Conservation (phyloP, 805 yeast genomes). For the Metschnikowia henanensis region DNA sequence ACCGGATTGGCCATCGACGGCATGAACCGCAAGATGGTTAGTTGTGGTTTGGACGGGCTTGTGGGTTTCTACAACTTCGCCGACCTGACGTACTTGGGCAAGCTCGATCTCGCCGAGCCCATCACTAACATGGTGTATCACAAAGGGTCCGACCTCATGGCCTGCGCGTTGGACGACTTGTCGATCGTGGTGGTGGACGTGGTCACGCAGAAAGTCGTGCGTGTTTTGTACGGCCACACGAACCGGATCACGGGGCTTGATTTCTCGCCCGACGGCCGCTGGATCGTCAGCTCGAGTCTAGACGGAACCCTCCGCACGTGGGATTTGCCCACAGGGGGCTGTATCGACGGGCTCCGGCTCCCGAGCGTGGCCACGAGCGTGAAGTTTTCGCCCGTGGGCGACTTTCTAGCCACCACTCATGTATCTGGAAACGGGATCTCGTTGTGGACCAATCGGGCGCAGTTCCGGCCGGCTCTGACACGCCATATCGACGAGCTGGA, state of each 20-base stretch:
- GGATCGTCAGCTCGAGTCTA: slow-evolving; percentile 81
- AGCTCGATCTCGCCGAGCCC: slow-evolving; percentile 70
- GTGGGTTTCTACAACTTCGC: slow-evolving; percentile 87
- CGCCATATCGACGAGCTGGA: slow-evolving; percentile 76
- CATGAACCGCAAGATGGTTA: slow-evolving; percentile 84
- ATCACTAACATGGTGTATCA: slow-evolving; percentile 78
- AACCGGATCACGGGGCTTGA: slow-evolving; percentile 86
- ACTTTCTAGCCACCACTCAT: slow-evolving; percentile 88
- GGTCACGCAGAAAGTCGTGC: slow-evolving; percentile 75
- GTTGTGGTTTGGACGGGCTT: slow-evolving; percentile 85
- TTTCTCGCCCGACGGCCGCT: slow-evolving; percentile 93
- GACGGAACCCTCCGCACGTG: slow-evolving; percentile 92
- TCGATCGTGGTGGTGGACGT: slow-evolving; percentile 82
- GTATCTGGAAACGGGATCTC: slow-evolving; percentile 87
- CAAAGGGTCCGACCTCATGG: slow-evolving; percentile 78
- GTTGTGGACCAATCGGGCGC: slow-evolving; percentile 90
- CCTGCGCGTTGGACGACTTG: slow-evolving; percentile 83
- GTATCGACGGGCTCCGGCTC: slow-evolving; percentile 86
- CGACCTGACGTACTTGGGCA: slow-evolving; percentile 64
- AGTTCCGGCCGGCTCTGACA: slow-evolving; percentile 73
- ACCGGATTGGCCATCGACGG: slow-evolving; percentile 90
- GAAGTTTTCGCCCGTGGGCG: slow-evolving; percentile 84
- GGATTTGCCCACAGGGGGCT: slow-evolving; percentile 97
- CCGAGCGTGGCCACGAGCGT: slow-evolving; percentile 79
- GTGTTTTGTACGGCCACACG: slow-evolving; percentile 87